Conservation (phyloP, 2,329 filamentous ascomycete genomes). For the Aspergillus pseudotamarii region DNA sequence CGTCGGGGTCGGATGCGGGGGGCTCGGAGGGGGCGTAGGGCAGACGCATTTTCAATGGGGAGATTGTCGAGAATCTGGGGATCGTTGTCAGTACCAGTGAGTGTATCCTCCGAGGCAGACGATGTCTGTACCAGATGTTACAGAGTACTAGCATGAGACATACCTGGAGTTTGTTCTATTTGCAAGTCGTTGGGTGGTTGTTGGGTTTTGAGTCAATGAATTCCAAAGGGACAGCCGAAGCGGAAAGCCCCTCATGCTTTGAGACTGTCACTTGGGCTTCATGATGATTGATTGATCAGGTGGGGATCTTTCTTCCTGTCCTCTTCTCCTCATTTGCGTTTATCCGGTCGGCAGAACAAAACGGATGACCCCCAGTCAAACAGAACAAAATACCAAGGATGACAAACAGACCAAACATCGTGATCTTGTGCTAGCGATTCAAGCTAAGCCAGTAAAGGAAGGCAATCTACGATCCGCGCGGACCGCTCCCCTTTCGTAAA, state of each 20-base stretch:
- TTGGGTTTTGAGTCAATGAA: background rate
- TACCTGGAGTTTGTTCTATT: background rate
- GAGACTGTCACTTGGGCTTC: background rate
- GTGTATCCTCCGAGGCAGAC: background rate
- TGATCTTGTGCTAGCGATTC: too few relatives aligned
- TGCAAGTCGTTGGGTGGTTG: background rate
- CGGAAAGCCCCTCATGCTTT: background rate
- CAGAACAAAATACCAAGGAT: background rate
- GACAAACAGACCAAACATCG: too few relatives aligned
- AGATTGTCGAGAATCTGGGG: background rate
- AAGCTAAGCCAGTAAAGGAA: too few relatives aligned
- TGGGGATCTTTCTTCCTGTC: background rate
- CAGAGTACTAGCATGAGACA: too few relatives aligned
- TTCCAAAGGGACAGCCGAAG: background rate
- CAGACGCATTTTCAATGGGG: slow-evolving; percentile 34
- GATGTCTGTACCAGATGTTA: too few relatives aligned
- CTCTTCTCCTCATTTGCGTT: background rate
- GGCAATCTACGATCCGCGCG: too few relatives aligned
- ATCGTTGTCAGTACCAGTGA: background rate
- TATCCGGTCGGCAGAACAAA: background rate
- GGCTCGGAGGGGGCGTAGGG: slow-evolving; percentile 37
- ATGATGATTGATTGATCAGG: background rate
- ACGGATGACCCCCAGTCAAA: background rate
- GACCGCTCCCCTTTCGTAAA: too few relatives aligned
- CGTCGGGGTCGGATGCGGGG: slow-evolving; percentile 27